phyloP scores from a whole-genome alignment of 768 basidiomycete genomes.

The Suillus occidentalis region DNA sequence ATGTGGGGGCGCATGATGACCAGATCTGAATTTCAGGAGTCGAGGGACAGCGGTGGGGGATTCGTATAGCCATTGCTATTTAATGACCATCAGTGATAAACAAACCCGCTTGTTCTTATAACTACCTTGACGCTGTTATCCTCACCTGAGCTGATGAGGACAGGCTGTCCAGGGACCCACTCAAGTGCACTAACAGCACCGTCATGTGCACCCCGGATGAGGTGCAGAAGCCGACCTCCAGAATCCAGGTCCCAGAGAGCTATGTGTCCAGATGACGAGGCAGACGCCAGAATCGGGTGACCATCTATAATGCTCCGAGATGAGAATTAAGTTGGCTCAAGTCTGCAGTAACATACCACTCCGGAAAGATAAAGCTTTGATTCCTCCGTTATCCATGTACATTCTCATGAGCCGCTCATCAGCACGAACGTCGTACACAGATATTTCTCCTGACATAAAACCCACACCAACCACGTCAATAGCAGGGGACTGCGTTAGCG shows the following conservation, averaged over 20 bases:
- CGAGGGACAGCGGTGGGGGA: slow-evolving; percentile 84
- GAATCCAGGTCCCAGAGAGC: slow-evolving; percentile 92
- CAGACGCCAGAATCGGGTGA: slow-evolving; percentile 84
- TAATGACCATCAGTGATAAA: slow-evolving; percentile 6
- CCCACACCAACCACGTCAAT: slow-evolving; percentile 96
- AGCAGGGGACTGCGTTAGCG: slow-evolving; percentile 88
- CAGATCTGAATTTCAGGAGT: slow-evolving; percentile 88
- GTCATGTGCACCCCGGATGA: slow-evolving; percentile 88
- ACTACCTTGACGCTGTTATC: slow-evolving; percentile 94
- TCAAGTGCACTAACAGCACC: slow-evolving; percentile 78
- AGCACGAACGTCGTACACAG: slow-evolving; percentile 85
- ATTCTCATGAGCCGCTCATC: slow-evolving; percentile 89
- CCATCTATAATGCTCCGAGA: slow-evolving; percentile 54
- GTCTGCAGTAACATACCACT: slow-evolving; percentile 58
- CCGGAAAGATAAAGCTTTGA: slow-evolving; percentile 79
- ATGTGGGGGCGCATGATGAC: slow-evolving; percentile 89
- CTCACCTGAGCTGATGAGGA: slow-evolving; percentile 86
- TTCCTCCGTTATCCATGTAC: slow-evolving; percentile 85
- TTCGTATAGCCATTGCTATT: slow-evolving; percentile 97
- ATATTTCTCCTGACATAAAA: slow-evolving; percentile 82
- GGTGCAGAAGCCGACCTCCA: slow-evolving; percentile 79
- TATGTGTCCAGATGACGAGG: slow-evolving; percentile 83
- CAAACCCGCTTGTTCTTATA: slow-evolving; percentile 10
- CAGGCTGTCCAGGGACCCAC: slow-evolving; percentile 92
- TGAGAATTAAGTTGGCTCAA: background rate